Evolutionary conservation across 2,329 filamentous ascomycete genomes (phyloP).

Genomic region (Dactylellina cionopaga): DNA sequence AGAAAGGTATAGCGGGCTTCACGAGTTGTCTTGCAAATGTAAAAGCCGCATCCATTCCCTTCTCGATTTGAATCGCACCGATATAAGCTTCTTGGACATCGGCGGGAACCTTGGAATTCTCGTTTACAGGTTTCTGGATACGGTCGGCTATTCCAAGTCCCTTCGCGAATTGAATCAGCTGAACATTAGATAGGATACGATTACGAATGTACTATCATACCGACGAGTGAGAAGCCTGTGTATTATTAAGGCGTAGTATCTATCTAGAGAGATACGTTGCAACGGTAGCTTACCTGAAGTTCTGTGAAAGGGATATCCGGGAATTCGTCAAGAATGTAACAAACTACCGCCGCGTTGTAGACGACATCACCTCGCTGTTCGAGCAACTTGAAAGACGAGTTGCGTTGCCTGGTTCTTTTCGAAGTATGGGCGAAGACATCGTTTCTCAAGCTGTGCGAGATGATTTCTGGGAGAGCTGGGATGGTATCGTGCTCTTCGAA

Average conservation of each 20-base stretch:
- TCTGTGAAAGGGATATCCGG: neutral
- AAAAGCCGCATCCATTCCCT: neutral
- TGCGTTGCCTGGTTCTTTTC: too few species aligned
- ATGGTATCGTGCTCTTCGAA: neutral
- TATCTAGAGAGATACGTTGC: too few species aligned
- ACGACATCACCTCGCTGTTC: constrained; percentile 19
- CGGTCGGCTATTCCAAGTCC: neutral
- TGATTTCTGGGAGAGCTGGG: neutral
- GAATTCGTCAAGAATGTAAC: constrained; percentile 2
- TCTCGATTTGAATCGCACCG: constrained; percentile 11
- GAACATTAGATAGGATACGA: constrained; percentile 1
- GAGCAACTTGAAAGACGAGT: neutral
- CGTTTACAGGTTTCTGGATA: neutral
- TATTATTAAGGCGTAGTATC: too few species aligned
- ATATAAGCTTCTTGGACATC: constrained; percentile 16
- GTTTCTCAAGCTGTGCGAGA: neutral
- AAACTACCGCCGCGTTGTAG: neutral
- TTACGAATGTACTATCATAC: neutral
- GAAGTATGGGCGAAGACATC: constrained; percentile 1
- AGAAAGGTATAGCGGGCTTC: constrained; percentile 17
- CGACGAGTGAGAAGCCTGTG: too few species aligned
- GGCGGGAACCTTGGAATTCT: neutral
- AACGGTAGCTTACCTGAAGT: neutral
- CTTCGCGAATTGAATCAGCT: constrained; percentile 2
- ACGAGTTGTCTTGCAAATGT: neutral